Conservation (phyloP, 1,139 yeast species). For the Ogataea hybrid region DNA sequence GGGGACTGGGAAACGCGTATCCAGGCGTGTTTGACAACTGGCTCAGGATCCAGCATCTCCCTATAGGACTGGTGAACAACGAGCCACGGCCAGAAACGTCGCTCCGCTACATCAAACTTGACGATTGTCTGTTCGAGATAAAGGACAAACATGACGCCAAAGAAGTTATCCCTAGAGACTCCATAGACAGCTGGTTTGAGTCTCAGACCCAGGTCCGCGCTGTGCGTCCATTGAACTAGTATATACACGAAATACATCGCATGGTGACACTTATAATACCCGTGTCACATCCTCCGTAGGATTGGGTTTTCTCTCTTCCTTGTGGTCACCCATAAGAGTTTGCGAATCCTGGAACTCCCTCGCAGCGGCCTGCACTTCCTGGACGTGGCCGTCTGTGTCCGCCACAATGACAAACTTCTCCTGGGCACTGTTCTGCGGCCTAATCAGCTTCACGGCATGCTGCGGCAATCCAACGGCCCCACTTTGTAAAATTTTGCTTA, state of each 20-base stretch:
- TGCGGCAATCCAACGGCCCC: slow-evolving; percentile 25
- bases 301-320: not conserved
- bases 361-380: slow-evolving; percentile 6
- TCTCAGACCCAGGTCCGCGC: slow-evolving; percentile 21
- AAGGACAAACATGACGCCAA: slow-evolving; percentile 27
- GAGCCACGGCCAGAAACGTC: slow-evolving; percentile 34
- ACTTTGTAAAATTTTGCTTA: slow-evolving; percentile 19
- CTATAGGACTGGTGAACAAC: slow-evolving; percentile 20
- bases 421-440: slow-evolving; percentile 13
- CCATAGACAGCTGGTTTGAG: slow-evolving; percentile 45
- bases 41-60: slow-evolving; percentile 54
- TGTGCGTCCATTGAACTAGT: not conserved
- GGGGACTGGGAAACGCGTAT: slow-evolving; percentile 53
- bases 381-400: slow-evolving; percentile 9
- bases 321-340: slow-evolving; percentile 2
- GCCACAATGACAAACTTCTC: slow-evolving; percentile 26
- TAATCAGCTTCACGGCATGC: slow-evolving; percentile 21
- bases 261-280: not conserved
- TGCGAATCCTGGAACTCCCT: slow-evolving; percentile 3
- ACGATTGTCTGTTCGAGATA: slow-evolving; percentile 37
- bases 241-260: too few species aligned
- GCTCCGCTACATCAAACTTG: slow-evolving; percentile 43
- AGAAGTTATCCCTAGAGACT: slow-evolving; percentile 40
- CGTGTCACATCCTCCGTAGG: not conserved
- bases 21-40: slow-evolving; percentile 58